These are phyloP conservation scores for Bryum argenteum DNA, from an alignment of 225 moss, liverwort and hornwort species.

Conservation along the genomic window DNA sequence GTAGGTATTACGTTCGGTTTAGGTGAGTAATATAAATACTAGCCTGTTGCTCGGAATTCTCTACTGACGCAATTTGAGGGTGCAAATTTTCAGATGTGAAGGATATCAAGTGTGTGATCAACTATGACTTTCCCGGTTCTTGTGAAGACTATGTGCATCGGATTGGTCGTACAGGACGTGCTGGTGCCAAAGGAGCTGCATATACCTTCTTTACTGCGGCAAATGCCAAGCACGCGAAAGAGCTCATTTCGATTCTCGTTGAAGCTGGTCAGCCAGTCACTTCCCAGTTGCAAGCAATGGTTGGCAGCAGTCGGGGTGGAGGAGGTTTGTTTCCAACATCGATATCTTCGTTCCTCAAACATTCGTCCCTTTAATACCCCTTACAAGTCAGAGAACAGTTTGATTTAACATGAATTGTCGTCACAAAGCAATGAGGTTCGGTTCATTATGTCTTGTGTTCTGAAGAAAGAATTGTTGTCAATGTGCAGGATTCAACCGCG, in stretches of 20 bases:
- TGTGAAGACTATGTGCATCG: conserved; percentile 94
- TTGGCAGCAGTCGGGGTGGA: conserved; percentile 71
- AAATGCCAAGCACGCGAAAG: conserved; percentile 89
- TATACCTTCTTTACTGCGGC: conserved; percentile 87
- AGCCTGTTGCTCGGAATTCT: not conserved
- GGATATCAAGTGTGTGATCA: conserved; percentile 94
- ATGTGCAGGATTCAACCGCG: conserved; percentile 70
- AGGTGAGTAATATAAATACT: not conserved
- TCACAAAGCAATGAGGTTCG: not conserved
- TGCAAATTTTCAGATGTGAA: conserved; percentile 74
- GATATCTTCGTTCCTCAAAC: not conserved
- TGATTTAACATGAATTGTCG: not conserved
- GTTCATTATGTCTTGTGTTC: not conserved
- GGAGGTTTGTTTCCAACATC: conserved; percentile 21
- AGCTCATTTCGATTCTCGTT: conserved; percentile 73
- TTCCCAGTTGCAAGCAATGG: conserved; percentile 74
- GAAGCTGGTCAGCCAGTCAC: conserved; percentile 77
- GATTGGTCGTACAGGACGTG: conserved; percentile 86
- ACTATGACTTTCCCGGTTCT: conserved; percentile 89
- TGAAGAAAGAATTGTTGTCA: not conserved
- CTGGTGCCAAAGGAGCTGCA: conserved; percentile 85
- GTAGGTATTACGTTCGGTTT: not conserved
- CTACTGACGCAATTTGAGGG: conserved; percentile 21
- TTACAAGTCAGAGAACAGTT: not conserved
- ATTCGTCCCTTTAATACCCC: no score